Evolutionary conservation across 2,329 filamentous ascomycete species (phyloP).

Genomic region (Pestalotiopsis sp.): DNA sequence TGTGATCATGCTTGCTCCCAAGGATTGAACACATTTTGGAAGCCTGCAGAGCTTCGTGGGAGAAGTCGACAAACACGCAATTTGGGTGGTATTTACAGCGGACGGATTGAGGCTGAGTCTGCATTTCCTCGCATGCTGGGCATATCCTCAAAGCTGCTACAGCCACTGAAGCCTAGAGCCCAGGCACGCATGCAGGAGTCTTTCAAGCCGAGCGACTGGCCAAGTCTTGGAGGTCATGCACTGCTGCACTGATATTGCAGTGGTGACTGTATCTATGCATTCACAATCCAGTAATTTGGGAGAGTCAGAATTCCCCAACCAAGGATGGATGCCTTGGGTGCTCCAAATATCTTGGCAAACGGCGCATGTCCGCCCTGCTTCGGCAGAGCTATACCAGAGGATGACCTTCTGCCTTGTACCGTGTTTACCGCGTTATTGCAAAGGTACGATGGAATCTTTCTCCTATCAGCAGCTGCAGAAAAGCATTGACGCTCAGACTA

Average conservation of each 20-base stretch:
- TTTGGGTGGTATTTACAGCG: not conserved
- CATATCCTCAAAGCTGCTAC: not conserved
- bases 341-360: not conserved
- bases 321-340: not conserved
- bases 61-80: not conserved
- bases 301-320: not conserved
- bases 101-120: not conserved
- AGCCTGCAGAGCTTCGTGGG: not conserved
- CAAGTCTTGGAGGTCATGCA: not conserved
- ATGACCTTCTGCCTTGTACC: not conserved
- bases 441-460: not conserved
- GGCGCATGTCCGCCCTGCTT: not conserved
- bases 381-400: not conserved
- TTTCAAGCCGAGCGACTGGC: not conserved
- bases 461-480: not conserved
- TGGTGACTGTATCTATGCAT: not conserved
- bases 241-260: not conserved
- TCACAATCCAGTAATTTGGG: not conserved
- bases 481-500: too few relatives aligned
- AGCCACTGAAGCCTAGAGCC: not conserved
- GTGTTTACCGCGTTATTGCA: not conserved
- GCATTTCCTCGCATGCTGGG: not conserved
- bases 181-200: not conserved
- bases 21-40: constrained; percentile 34
- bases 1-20: constrained; percentile 80